Evolutionary conservation across 2,329 filamentous ascomycete genomes (phyloP), one percentile per base, ranked within the genome.

Genomic region (Fusarium fracticaudum): DNA sequence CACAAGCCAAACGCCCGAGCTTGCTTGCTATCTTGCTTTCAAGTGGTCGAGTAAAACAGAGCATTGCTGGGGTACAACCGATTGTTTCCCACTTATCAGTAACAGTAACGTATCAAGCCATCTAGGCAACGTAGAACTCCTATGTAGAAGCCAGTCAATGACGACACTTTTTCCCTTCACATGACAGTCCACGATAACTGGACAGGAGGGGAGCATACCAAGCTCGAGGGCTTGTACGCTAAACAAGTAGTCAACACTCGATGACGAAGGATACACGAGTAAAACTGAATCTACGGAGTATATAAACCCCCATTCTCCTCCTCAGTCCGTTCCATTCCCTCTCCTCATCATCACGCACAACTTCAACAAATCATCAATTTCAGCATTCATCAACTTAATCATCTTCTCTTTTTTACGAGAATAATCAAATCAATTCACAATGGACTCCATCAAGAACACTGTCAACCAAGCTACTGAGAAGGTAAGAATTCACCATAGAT

Each of bases 371-470:
- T 41, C 38, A 51, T 48, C 35, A 70, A 67, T 20, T 17, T 54
- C 48, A 67, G 40, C 33, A 51, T 43, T 44, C 33, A 61, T 67
- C 38, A 40, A 60, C 71, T 71, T 31, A 68, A 69, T 18, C 41
- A 65, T 38, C n/a, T 68, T 38, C 60, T 65, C 44, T 40, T 37
- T 17, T 43, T n/a, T 5, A 29, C 31, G 14, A 59, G 18, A 35
- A 31, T 29, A 40, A 43, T 64, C 47, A 60, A 70, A 66, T 22
- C 40, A 51, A 38, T 71, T 78, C 82, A 85, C 66, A 82, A 88
- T 88, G 87, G 87, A 88, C 62, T 84, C 86, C 72, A 72, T 88
- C 80, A 87, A 87, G 86, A 89, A 91, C 84, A 88, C 87, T 80
- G 90, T 85, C 85, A 92, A 91, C 88, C 54, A 67, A 41, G 65